Base-by-base conservation (phyloP, 768 basidiomycete species). In the Kockovaella imperatae region DNA sequence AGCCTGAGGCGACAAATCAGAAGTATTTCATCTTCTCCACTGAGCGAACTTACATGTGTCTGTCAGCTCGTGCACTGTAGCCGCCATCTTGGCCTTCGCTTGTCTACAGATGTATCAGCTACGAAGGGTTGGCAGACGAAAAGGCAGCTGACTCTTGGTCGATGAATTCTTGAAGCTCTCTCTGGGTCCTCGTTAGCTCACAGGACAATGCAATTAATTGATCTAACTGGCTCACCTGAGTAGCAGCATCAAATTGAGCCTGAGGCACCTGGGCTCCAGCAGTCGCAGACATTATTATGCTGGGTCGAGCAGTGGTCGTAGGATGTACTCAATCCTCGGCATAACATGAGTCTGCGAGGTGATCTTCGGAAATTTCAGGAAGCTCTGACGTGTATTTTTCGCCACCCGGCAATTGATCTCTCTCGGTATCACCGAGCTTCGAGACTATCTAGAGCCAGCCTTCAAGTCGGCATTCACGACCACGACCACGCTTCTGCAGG, bases 81-180 rank as follows among this genome's bases (percentile, higher is more conserved):
- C 74, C 59, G 87, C 79, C 42, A 87, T 59, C 48, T 75, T 76
- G 35, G 84, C 83, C 73, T 86, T 83, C 1, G 82, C 80, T 67
- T 90, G 87, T 42, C 65, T 67, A 42, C 20, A 50, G 44, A 20
- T 40, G 20, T 24, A 39, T 25, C 24, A 32, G 3, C 18, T 28
- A 5, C 3, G 24, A 13, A 23, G 26, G 24, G 21, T 15, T 18
- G 26, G 26, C 20, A 47, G 44, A 23, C 23, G 31, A 34, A 24
- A 3, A 3, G 7, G 13, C n/a, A 14, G 14, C 64, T 23, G 35
- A 67, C 74, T 89, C 82, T 50, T 79, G 79, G 61, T 87, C 85
- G 49, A 93, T 72, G 73, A 89, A 90, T 15, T 73, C 69, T 25
- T 79, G 73, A 35, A 95, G 79, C 70, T 95, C 90, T 75, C 83